These are phyloP conservation scores for Boeremia exigua DNA, from an alignment of 2,329 filamentous ascomycete genomes.

Conservation along the genomic window DNA sequence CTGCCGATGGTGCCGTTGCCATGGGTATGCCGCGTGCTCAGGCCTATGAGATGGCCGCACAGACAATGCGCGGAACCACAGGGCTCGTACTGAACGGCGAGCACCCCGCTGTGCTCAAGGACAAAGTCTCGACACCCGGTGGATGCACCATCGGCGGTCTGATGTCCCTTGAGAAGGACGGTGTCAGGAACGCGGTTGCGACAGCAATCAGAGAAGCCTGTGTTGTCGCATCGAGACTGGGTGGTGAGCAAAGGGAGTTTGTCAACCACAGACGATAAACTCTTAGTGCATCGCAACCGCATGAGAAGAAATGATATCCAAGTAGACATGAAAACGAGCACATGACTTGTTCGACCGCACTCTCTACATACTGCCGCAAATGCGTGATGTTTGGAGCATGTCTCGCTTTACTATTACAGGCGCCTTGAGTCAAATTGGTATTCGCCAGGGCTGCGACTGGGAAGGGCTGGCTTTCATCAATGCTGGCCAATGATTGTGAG, in stretches of 20 bases:
- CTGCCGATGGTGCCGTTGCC: conserved; percentile 77
- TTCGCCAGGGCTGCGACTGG: too few species aligned
- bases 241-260: conserved; percentile 56
- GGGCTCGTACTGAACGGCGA: conserved; percentile 72
- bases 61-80: conserved; percentile 77
- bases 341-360: background rate
- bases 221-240: conserved; percentile 71
- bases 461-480: too few species aligned
- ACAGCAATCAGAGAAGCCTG: conserved; percentile 74
- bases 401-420: background rate
- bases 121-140: conserved; percentile 78
- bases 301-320: background rate
- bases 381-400: background rate
- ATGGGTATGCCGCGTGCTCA: conserved; percentile 77
- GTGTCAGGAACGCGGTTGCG: conserved; percentile 69
- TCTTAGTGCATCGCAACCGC: too few species aligned
- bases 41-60: conserved; percentile 77
- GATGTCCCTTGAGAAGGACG: conserved; percentile 74
- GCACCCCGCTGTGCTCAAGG: conserved; percentile 75
- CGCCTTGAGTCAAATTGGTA: too few species aligned
- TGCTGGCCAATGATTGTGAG: too few species aligned
- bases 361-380: background rate
- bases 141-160: conserved; percentile 80
- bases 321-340: background rate
- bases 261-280: conserved; percentile 52